A percentile compares a stretch with the other conserved stretches of the same genome.
phyloP scores from a whole-genome alignment of 371 early-diverging fungal genomes.

The Syncephalis plumigaleata region DNA sequence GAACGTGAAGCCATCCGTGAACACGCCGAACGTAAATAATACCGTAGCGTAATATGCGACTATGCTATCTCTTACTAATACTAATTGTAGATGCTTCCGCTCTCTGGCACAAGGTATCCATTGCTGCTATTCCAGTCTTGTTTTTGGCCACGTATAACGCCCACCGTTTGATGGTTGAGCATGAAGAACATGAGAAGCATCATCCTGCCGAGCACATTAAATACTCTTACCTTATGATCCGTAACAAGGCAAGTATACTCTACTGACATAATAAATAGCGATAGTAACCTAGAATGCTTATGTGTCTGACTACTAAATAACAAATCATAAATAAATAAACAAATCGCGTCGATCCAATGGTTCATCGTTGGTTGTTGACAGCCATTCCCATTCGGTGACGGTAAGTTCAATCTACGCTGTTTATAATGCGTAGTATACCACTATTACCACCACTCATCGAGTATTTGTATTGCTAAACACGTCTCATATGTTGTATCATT shows the following conservation, averaged over 20 bases:
- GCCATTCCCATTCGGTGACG: slow-evolving; percentile 12
- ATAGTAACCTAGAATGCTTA: too few species aligned
- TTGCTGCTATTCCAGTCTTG: slow-evolving; percentile 14
- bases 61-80: neutral
- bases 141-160: slow-evolving; percentile 17
- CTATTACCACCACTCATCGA: too few species aligned
- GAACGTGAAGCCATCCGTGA: slow-evolving; percentile 1
- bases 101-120: slow-evolving; percentile 20
- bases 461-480: neutral
- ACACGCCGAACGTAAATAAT: neutral
- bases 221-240: slow-evolving; percentile 17
- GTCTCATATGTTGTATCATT: too few species aligned
- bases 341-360: too few species aligned
- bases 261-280: too few species aligned
- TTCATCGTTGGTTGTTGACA: too few species aligned
- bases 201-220: slow-evolving; percentile 15
- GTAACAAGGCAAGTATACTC: slow-evolving; percentile 1
- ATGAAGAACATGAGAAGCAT: slow-evolving; percentile 18
- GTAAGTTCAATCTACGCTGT: too few species aligned
- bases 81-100: slow-evolving; percentile 13
- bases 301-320: too few species aligned
- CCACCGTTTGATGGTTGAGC: slow-evolving; percentile 15
- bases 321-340: too few species aligned
- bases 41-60: neutral
- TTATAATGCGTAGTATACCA: too few species aligned